These are phyloP conservation scores for Aspergillus panamensis DNA, from an alignment of 495 filamentous ascomycete genomes.

Conservation along the genomic window DNA sequence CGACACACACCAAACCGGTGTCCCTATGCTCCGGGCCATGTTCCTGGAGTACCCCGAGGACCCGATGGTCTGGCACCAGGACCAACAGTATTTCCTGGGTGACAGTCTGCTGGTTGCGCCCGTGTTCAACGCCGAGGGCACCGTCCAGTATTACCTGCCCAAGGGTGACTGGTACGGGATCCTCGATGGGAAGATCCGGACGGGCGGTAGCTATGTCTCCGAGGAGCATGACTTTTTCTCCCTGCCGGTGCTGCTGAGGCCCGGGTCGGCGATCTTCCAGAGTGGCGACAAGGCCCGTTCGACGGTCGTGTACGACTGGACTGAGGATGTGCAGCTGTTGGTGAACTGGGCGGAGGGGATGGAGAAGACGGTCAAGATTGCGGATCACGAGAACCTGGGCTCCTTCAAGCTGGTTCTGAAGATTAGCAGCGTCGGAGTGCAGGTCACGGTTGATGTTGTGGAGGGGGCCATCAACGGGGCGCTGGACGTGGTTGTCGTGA, in stretches of 20 bases:
- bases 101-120: constrained; percentile 13
- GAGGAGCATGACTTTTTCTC: constrained; percentile 16
- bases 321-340: constrained; percentile 7
- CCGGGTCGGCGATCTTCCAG: constrained; percentile 1
- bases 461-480: constrained; percentile 1
- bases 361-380: constrained; percentile 11
- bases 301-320: constrained; percentile 16
- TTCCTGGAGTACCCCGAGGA: constrained; percentile 11
- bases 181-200: constrained; percentile 10
- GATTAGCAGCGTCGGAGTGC: background rate
- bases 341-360: constrained; percentile 15
- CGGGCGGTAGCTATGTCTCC: constrained; percentile 7
- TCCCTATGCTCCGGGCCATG: constrained; percentile 11
- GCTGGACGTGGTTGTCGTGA: constrained; percentile 8
- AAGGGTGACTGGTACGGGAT: constrained; percentile 15
- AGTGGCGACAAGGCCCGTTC: background rate
- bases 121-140: constrained; percentile 5
- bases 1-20: constrained; percentile 9
- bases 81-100: constrained; percentile 13
- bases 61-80: constrained; percentile 11
- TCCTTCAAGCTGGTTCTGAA: constrained; percentile 1
- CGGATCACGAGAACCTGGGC: constrained; percentile 5
- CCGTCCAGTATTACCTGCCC: constrained; percentile 9
- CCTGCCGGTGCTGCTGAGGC: constrained; percentile 6
- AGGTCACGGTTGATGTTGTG: constrained; percentile 1